Percentiles rank a stretch among this genome's conserved stretches.
Evolutionary conservation across 2,329 filamentous ascomycete genomes (phyloP).

Genomic region (Neonectria coccinea): DNA sequence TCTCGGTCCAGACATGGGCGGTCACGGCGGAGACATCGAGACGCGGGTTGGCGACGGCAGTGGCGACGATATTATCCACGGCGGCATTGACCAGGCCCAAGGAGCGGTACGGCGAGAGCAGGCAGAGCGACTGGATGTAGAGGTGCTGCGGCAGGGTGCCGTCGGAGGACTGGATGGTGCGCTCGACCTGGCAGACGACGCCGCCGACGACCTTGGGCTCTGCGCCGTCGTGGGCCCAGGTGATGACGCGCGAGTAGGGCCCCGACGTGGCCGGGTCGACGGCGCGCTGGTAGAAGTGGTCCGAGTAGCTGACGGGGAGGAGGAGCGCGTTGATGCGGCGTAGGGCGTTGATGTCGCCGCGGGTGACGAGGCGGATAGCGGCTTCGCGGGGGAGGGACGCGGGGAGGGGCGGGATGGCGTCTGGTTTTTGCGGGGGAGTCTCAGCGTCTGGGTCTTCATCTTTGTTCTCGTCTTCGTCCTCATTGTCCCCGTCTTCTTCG

Average conservation of each 20-base stretch:
- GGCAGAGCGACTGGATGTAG: slow-evolving; percentile 73
- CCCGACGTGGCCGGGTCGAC: slow-evolving; percentile 61
- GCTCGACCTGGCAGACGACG: slow-evolving; percentile 72
- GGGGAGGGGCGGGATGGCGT: slow-evolving; percentile 46
- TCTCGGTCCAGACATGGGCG: slow-evolving; percentile 77
- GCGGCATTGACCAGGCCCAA: slow-evolving; percentile 70
- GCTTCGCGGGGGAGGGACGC: slow-evolving; percentile 60
- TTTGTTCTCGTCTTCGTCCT: slow-evolving; percentile 41
- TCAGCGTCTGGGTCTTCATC: slow-evolving; percentile 33
- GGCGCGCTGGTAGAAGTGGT: slow-evolving; percentile 71
- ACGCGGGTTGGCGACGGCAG: slow-evolving; percentile 50
- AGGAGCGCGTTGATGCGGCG: slow-evolving; percentile 74
- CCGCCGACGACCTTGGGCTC: slow-evolving; percentile 68
- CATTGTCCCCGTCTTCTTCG: slow-evolving; percentile 37
- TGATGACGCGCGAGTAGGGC: slow-evolving; percentile 70
- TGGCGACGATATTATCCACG: slow-evolving; percentile 63
- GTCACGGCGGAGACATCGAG: slow-evolving; percentile 62
- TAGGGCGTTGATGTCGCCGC: slow-evolving; percentile 67
- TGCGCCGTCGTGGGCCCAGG: slow-evolving; percentile 62
- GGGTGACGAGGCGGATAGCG: slow-evolving; percentile 62
- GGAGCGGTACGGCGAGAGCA: slow-evolving; percentile 72
- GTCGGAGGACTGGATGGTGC: slow-evolving; percentile 30
- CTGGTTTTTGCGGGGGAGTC: slow-evolving; percentile 9
- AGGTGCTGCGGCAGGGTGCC: slow-evolving; percentile 57
- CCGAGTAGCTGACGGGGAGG: slow-evolving; percentile 72